phyloP scores from a whole-genome alignment of 495 filamentous ascomycete genomes.

The Neurospora sp. region DNA sequence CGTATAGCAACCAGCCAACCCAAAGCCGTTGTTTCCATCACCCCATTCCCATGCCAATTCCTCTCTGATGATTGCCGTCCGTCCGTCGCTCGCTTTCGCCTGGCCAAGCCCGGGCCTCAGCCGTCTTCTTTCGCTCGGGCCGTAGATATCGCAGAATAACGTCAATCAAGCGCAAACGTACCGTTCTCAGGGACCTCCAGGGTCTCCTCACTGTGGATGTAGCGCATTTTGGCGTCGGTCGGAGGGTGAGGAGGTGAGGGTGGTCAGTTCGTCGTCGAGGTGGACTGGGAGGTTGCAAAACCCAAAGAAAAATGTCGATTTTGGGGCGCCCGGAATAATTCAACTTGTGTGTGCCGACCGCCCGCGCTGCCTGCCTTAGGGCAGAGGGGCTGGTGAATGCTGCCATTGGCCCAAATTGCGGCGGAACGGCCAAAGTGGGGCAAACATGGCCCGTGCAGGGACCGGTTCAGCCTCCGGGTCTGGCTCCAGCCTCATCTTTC shows the following conservation, averaged over 20 bases:
- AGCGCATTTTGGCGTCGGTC: conserved; percentile 70
- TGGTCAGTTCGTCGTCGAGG: conserved; percentile 27
- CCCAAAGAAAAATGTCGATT: conserved; percentile 26
- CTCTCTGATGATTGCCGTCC: conserved; percentile 4
- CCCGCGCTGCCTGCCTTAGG: conserved; percentile 18
- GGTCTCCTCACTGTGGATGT: conserved; percentile 94
- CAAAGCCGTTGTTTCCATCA: not conserved
- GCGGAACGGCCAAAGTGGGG: conserved; percentile 9
- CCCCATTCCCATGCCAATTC: not conserved
- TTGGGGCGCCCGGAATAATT: conserved; percentile 30
- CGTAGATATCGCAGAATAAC: conserved; percentile 4
- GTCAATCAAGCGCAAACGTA: conserved; percentile 45
- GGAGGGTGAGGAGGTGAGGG: conserved; percentile 26
- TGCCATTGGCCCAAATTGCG: conserved; percentile 16
- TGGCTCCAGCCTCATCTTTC: not conserved
- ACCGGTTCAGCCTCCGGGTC: not conserved
- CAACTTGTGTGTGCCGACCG: conserved; percentile 26
- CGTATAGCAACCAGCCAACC: not conserved
- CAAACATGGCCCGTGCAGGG: conserved; percentile 7
- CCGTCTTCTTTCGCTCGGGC: not conserved
- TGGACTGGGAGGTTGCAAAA: conserved; percentile 23
- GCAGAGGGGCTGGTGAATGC: conserved; percentile 13
- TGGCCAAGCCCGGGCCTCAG: not conserved
- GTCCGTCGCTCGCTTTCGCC: conserved; percentile 7
- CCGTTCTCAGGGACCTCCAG: conserved; percentile 91